These are phyloP conservation scores for Rubia tinctorum DNA, from an alignment of 305 asterid species.

Conservation along the genomic window DNA sequence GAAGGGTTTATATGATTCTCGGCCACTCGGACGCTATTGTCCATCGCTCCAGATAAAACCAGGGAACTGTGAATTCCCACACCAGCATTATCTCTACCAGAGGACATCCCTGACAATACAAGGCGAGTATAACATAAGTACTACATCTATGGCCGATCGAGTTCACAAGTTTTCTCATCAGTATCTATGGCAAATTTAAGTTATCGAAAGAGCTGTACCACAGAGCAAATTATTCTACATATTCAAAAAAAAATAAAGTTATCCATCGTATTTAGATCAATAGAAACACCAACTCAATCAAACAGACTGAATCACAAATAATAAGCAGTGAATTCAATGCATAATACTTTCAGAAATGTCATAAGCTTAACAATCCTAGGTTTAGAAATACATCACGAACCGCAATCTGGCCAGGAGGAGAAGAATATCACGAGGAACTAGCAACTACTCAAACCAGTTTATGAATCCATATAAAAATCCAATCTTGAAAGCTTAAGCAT, in stretches of 20 bases:
- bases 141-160: background rate
- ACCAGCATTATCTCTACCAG: constrained; percentile 25
- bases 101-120: constrained; percentile 36
- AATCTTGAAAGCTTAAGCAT: constrained; percentile 1
- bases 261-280: background rate
- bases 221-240: background rate
- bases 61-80: constrained; percentile 26
- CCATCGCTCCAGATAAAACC: constrained; percentile 17
- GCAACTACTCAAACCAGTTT: background rate
- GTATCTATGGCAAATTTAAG: background rate
- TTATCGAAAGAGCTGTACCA: background rate
- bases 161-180: background rate
- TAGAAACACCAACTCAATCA: background rate
- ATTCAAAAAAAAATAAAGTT: background rate
- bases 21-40: constrained; percentile 21
- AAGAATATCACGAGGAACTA: background rate
- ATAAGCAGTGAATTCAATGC: background rate
- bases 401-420: background rate
- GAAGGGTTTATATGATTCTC: constrained; percentile 22
- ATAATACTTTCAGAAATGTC: background rate
- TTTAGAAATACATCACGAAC: background rate
- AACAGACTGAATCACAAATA: background rate
- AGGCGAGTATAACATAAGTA: background rate
- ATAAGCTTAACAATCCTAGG: background rate
- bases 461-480: background rate